Evolutionary conservation across 2,329 filamentous ascomycete species (phyloP), one percentile per base, ranked within the genome.

Genomic region (Diplodia seriata): DNA sequence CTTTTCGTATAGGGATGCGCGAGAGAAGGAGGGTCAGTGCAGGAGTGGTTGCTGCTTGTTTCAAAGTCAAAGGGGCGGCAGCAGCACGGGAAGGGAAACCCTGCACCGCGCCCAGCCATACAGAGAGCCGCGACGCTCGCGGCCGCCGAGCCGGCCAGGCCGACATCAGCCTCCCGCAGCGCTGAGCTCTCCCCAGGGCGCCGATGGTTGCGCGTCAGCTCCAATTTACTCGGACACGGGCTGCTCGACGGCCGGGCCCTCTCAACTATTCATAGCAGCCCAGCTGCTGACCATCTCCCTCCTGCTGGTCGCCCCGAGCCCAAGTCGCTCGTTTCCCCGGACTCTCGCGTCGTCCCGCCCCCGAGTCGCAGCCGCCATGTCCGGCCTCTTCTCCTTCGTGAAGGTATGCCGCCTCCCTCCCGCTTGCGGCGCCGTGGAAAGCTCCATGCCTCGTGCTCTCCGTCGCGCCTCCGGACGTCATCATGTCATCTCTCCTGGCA

Each of bases 371-470:
- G 53, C 57, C 64, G 61, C 69, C 71, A 79, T 79, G 77, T 70
- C 75, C 18, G 75, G 70, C 71, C 75, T 76, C 67, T 69, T 73
- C 7, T 75, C 77, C 67, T 74, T 78, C 66, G 69, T 79, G 65
- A 76, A 77, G 70, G 77, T 78, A 67, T 33, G 57, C 62, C 23
- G n/a, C 11, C 29, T 18, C 12, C 43, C 50, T 12, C 20, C 6
- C 59, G 31, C 59, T 51, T 15, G 50, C 15, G 15, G 31, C 43
- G 29, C 31, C 59, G 50, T 51, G 59, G 59, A 31, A 26, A 40
- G 36, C 59, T n/a, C n/a, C n/a, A n/a, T 38, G 15, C 57, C 59
- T 62, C 57, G 33, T 49, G 50, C 49, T 38, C 57, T 29, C 40
- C 9, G 53, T 50, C 55, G 38, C 55, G 15, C 18, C 26, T 9